Evolutionary conservation across 495 filamentous ascomycete genomes (phyloP).

Genomic region (Hapsidospora chrysogenum): DNA sequence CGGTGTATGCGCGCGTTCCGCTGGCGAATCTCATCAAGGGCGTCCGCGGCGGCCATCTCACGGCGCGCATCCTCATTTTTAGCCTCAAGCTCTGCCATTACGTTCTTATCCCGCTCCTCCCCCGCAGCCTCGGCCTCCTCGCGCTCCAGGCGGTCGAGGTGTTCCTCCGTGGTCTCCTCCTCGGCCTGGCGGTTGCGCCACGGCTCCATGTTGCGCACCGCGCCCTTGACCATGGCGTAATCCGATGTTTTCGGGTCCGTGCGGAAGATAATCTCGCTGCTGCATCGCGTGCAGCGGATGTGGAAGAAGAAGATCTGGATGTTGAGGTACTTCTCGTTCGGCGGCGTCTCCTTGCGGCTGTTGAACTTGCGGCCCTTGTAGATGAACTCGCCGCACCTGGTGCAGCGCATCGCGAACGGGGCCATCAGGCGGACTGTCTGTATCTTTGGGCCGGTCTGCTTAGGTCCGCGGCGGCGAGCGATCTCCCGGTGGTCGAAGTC

Average conservation of each 20-base stretch:
- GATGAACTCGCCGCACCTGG: constrained; percentile 85
- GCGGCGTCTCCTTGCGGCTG: constrained; percentile 78
- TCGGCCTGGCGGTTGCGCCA: constrained; percentile 54
- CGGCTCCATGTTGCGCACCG: constrained; percentile 83
- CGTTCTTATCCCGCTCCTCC: constrained; percentile 73
- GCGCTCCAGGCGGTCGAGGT: constrained; percentile 65
- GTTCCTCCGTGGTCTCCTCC: constrained; percentile 74
- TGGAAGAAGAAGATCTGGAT: constrained; percentile 91
- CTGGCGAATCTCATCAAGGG: constrained; percentile 83
- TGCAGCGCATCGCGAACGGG: constrained; percentile 88
- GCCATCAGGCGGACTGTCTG: constrained; percentile 94
- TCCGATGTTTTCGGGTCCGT: constrained; percentile 94
- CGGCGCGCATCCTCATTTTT: constrained; percentile 83
- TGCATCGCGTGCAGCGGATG: constrained; percentile 86
- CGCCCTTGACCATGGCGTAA: constrained; percentile 55
- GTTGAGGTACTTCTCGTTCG: constrained; percentile 71
- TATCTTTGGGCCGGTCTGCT: constrained; percentile 60
- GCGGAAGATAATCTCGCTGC: constrained; percentile 79
- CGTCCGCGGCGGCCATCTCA: constrained; percentile 95
- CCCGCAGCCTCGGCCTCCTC: constrained; percentile 34
- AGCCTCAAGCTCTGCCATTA: constrained; percentile 75
- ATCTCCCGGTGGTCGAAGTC: constrained; percentile 88
- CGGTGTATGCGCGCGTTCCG: constrained; percentile 76
- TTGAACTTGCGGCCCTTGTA: constrained; percentile 97
- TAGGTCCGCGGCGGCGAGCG: constrained; percentile 47